Evolutionary conservation across 1,284 basidiomycete species (phyloP).

Genomic region (Pholiota adiposa): DNA sequence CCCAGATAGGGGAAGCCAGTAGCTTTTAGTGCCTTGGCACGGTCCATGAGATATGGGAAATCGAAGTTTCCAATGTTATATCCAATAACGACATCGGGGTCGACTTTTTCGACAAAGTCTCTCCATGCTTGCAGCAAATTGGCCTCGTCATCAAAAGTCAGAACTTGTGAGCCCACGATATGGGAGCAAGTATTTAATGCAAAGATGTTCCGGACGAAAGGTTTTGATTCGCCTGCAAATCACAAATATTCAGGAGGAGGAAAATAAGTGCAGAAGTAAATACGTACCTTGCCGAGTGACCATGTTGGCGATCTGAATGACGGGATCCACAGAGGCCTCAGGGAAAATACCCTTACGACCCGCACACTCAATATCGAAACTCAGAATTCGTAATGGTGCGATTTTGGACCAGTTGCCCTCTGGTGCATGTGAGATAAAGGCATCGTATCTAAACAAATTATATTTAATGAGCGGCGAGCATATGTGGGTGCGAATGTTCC

Average conservation of each 20-base stretch:
- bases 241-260: neutral
- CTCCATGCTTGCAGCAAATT: conserved; percentile 81
- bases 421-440: conserved; percentile 85
- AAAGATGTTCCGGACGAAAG: conserved; percentile 96
- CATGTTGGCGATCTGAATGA: conserved; percentile 98
- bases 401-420: conserved; percentile 91
- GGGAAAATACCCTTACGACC: conserved; percentile 96
- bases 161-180: conserved; percentile 93
- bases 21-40: conserved; percentile 81
- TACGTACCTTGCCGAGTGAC: conserved; percentile 87
- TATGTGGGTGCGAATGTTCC: conserved; percentile 19
- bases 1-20: conserved; percentile 80
- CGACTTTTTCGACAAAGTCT: conserved; percentile 84
- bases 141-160: conserved; percentile 81
- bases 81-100: conserved; percentile 93
- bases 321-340: conserved; percentile 85
- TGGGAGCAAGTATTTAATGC: conserved; percentile 91
- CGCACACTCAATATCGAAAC: conserved; percentile 98
- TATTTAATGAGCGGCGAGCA: conserved; percentile 10
- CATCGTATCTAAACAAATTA: conserved; percentile 63
- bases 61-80: conserved; percentile 95
- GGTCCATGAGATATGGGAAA: conserved; percentile 91
- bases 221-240: conserved; percentile 83
- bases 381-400: conserved; percentile 89
- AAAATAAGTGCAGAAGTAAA: neutral